These are phyloP conservation scores for Bruguiera gymnorhiza DNA, from an alignment of 345 rosid species.

Conservation along the genomic window DNA sequence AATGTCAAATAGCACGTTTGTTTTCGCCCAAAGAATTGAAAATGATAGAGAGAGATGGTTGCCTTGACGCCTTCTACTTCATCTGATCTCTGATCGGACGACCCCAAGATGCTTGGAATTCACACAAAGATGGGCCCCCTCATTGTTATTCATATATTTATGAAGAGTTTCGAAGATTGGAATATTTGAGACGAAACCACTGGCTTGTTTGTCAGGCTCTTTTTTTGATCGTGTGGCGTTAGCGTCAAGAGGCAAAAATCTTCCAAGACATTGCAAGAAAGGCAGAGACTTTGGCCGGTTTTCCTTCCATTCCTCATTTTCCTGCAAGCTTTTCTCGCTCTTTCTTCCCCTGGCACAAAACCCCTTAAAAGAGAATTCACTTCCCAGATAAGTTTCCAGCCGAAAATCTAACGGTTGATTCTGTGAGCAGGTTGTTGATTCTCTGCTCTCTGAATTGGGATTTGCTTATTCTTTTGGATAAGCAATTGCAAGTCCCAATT, in stretches of 20 bases:
- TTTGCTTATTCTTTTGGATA: slow-evolving; percentile 20
- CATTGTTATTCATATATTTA: no score
- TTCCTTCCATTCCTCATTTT: slow-evolving; percentile 16
- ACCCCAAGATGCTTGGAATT: slow-evolving; percentile 34
- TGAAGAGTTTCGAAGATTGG: no score
- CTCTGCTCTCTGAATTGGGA: slow-evolving; percentile 42
- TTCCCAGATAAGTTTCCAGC: neutral
- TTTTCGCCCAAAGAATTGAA: neutral
- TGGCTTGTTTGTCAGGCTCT: neutral
- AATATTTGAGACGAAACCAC: no score
- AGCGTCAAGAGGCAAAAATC: slow-evolving; percentile 41
- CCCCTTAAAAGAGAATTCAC: neutral
- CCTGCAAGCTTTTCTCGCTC: neutral
- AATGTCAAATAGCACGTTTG: neutral
- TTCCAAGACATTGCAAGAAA: slow-evolving; percentile 14
- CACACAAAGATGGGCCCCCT: slow-evolving; percentile 9
- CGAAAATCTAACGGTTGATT: neutral
- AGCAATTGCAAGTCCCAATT: slow-evolving; percentile 27
- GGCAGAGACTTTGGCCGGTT: slow-evolving; percentile 17
- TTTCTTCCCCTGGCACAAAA: slow-evolving; percentile 9
- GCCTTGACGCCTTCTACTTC: neutral
- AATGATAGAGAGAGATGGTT: neutral
- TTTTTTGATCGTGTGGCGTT: slow-evolving; percentile 34
- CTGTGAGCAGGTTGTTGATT: slow-evolving; percentile 2
- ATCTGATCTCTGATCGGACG: slow-evolving; percentile 15